phyloP scores from a whole-genome alignment of 2,329 filamentous ascomycete species.

The Penicillium sp. region DNA sequence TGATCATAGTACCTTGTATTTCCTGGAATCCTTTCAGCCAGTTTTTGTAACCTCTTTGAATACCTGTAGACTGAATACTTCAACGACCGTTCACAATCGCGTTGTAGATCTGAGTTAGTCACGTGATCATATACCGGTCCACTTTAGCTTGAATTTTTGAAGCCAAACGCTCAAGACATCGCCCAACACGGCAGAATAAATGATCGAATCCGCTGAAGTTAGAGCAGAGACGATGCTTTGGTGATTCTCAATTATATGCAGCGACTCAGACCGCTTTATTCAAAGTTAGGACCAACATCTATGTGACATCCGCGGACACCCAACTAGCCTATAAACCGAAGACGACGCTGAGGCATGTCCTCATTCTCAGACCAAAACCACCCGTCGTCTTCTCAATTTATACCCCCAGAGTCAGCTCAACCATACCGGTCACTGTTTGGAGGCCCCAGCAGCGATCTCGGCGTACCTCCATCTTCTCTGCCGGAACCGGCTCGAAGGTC shows the following conservation, averaged over 20 bases:
- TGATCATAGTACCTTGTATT: neutral
- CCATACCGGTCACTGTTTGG: constrained; percentile 19
- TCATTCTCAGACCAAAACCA: constrained; percentile 20
- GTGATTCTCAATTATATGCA: constrained; percentile 5
- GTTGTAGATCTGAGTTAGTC: neutral
- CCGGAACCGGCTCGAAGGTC: constrained; percentile 22
- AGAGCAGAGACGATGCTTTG: neutral
- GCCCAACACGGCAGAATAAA: neutral
- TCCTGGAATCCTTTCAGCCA: neutral
- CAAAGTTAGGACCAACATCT: neutral
- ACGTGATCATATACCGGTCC: constrained; percentile 10
- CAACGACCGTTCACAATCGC: too few relatives aligned
- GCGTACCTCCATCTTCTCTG: constrained; percentile 29
- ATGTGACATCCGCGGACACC: constrained; percentile 7
- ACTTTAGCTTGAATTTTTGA: constrained; percentile 9
- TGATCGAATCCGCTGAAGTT: neutral
- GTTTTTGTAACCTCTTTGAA: neutral
- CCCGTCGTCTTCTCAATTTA: constrained; percentile 17
- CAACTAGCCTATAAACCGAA: neutral
- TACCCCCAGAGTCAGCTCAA: constrained; percentile 21
- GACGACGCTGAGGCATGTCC: constrained; percentile 26
- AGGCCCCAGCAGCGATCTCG: constrained; percentile 23
- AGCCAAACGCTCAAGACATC: neutral
- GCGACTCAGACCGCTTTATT: neutral
- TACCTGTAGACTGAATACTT: neutral